Conservation (phyloP, 495 filamentous ascomycete genomes). For the Aspergillus affinis region DNA sequence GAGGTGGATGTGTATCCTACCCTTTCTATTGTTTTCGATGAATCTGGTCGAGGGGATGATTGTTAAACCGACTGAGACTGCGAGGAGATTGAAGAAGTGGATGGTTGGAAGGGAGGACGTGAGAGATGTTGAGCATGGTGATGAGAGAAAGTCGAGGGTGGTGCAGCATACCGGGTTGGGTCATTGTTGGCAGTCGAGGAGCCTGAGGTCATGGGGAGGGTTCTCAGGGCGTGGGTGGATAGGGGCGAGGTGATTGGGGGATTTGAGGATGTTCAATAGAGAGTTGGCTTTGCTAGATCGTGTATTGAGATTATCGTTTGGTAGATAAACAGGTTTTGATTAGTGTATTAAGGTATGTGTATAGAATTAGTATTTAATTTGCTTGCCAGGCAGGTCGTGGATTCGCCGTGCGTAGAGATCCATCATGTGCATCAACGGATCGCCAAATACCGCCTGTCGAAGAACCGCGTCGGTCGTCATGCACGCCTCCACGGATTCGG, state of each 20-base stretch:
- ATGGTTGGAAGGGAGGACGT: background rate
- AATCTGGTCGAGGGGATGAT: background rate
- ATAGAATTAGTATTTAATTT: background rate
- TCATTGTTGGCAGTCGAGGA: slow-evolving; percentile 17
- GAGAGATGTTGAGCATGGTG: slow-evolving; percentile 2
- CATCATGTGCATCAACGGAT: slow-evolving; percentile 79
- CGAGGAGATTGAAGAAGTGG: background rate
- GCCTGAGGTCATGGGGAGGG: background rate
- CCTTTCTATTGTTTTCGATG: too few relatives aligned
- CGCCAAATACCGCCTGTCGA: slow-evolving; percentile 69
- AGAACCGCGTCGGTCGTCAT: slow-evolving; percentile 63
- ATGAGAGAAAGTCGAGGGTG: slow-evolving; percentile 5
- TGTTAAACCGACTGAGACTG: slow-evolving; percentile 1
- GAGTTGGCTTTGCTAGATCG: background rate
- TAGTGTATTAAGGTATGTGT: background rate
- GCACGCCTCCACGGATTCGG: slow-evolving; percentile 55
- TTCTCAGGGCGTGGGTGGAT: background rate
- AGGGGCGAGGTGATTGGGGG: background rate
- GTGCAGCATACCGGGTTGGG: slow-evolving; percentile 12
- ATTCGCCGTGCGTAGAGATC: slow-evolving; percentile 67
- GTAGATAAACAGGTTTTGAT: too few relatives aligned
- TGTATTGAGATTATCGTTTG: too few relatives aligned
- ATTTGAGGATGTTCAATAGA: background rate
- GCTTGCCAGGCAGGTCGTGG: slow-evolving; percentile 55
- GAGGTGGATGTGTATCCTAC: too few relatives aligned